Percentiles rank a stretch among this genome's conserved stretches.
phyloP scores from a whole-genome alignment of 257 asterid species.

The Penstemon davidsonii region DNA sequence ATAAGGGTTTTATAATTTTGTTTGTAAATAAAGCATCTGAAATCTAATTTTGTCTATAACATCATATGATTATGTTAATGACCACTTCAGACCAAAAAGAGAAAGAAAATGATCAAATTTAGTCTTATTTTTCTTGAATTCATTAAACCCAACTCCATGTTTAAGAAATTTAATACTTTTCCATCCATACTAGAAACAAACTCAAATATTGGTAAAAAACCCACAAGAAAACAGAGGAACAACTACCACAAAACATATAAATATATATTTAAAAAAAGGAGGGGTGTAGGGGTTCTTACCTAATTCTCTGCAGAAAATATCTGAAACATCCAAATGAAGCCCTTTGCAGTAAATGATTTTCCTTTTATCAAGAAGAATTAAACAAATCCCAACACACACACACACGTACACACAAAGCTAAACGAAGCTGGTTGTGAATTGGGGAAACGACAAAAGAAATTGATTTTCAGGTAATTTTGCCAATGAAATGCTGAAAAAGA shows the following conservation, averaged over 20 bases:
- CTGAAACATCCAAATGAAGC: constrained; percentile 9
- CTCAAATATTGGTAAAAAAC: constrained; percentile 8
- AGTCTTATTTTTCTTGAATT: background rate
- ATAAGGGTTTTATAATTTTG: background rate
- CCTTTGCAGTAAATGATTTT: no score
- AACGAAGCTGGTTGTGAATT: constrained; percentile 6
- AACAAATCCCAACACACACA: constrained; percentile 8
- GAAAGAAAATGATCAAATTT: background rate
- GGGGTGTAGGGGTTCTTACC: constrained; percentile 24
- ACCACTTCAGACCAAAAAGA: background rate
- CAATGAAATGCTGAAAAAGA: constrained; percentile 13
- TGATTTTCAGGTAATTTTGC: constrained; percentile 10
- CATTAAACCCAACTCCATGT: constrained; percentile 14
- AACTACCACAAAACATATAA: constrained; percentile 13
- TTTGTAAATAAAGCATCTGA: background rate
- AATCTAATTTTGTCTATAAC: background rate
- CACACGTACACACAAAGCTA: constrained; percentile 18
- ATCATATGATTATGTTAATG: background rate
- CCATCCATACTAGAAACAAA: background rate
- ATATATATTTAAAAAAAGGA: background rate
- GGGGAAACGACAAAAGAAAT: constrained; percentile 19
- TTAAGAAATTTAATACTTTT: constrained; percentile 19
- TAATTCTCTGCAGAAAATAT: constrained; percentile 21
- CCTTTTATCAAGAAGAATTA: no score
- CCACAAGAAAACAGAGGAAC: constrained; percentile 6